These are phyloP conservation scores for Leccinum longicurvipes DNA, from an alignment of 768 basidiomycete genomes.

Conservation along the genomic window DNA sequence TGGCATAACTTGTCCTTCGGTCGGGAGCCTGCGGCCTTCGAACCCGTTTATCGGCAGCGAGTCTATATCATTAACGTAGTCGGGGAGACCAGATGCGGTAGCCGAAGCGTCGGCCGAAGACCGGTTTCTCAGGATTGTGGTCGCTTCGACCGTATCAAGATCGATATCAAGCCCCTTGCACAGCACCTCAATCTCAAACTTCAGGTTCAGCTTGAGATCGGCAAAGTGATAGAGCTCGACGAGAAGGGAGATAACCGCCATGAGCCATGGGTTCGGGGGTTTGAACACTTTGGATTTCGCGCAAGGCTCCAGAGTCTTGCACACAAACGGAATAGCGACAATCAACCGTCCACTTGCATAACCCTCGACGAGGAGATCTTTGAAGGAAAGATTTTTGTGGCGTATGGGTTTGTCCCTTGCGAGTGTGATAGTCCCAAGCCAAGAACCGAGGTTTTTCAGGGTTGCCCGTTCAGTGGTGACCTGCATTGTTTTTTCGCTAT, in stretches of 20 bases:
- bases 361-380: constrained; percentile 94
- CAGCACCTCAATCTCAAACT: constrained; percentile 97
- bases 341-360: constrained; percentile 88
- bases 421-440: constrained; percentile 92
- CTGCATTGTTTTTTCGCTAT: constrained; percentile 87
- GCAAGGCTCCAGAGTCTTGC: constrained; percentile 92
- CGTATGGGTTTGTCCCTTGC: constrained; percentile 91
- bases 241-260: constrained; percentile 89
- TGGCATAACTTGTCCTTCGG: constrained; percentile 60
- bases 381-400: constrained; percentile 92
- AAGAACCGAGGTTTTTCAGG: constrained; percentile 92
- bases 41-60: constrained; percentile 74
- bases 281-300: constrained; percentile 89
- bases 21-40: constrained; percentile 45
- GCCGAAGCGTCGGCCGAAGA: constrained; percentile 54
- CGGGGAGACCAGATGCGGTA: constrained; percentile 60
- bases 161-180: constrained; percentile 91
- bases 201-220: constrained; percentile 92
- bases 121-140: constrained; percentile 76
- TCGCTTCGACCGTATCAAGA: constrained; percentile 79
- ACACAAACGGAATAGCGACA: constrained; percentile 96
- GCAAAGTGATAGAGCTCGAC: constrained; percentile 97
- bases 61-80: constrained; percentile 79
- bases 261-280: constrained; percentile 97
- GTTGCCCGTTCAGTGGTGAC: constrained; percentile 80